Conservation (phyloP, 306 rosid species). For the Quercus suber region DNA sequence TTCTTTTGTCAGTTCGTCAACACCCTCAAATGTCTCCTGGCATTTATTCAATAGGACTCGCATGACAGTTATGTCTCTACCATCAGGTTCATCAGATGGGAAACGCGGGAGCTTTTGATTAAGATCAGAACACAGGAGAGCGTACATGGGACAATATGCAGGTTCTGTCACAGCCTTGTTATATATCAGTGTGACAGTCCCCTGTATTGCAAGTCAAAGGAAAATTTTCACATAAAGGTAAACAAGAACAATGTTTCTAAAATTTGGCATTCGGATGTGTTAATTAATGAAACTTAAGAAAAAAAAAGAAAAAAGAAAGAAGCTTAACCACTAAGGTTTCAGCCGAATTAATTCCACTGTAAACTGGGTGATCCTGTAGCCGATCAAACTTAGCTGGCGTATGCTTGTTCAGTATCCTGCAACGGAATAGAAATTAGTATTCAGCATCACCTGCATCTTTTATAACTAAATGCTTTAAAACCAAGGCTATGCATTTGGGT, state of each 20-base stretch:
- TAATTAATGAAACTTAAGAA: slow-evolving; percentile 12
- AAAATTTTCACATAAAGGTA: no score
- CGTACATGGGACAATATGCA: slow-evolving; percentile 37
- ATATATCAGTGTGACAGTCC: slow-evolving; percentile 71
- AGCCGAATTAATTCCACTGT: slow-evolving; percentile 85
- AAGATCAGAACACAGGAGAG: slow-evolving; percentile 66
- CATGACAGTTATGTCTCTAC: slow-evolving; percentile 75
- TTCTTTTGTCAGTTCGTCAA: slow-evolving; percentile 75
- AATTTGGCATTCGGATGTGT: background rate
- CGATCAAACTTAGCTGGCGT: slow-evolving; percentile 96
- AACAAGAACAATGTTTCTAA: no score
- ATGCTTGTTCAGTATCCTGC: slow-evolving; percentile 89
- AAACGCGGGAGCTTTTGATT: slow-evolving; percentile 75
- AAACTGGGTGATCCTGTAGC: slow-evolving; percentile 85
- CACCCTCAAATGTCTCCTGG: slow-evolving; percentile 19
- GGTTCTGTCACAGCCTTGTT: slow-evolving; percentile 96
- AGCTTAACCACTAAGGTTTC: slow-evolving; percentile 70
- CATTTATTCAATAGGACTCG: slow-evolving; percentile 18
- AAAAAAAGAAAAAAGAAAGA: background rate
- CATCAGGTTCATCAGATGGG: slow-evolving; percentile 91
- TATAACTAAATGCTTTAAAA: no score
- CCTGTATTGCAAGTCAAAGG: slow-evolving; percentile 57
- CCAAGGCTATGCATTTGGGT: no score
- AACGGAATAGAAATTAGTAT: background rate
- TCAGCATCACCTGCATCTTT: no score